Evolutionary conservation across 2,329 filamentous ascomycete species (phyloP).

Genomic region (Ambrosiella beaveri): DNA sequence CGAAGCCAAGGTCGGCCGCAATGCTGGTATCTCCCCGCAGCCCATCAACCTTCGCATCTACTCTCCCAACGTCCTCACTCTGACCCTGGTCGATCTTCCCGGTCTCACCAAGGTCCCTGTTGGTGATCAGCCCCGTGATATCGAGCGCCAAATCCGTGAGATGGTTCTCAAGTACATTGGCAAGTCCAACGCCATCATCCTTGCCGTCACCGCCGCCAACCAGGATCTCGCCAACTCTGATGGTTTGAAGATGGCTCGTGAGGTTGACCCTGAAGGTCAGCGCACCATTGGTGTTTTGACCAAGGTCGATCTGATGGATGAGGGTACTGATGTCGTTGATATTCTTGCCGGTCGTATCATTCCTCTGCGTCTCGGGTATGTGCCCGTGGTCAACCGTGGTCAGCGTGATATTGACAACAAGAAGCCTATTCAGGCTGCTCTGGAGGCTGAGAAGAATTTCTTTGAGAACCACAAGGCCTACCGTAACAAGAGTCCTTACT

Average conservation of each 20-base stretch:
- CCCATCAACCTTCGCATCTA: conserved; percentile 98
- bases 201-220: conserved; percentile 92
- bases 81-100: conserved; percentile 90
- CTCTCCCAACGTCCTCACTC: conserved; percentile 91
- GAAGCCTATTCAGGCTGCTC: conserved; percentile 75
- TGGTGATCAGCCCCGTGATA: conserved; percentile 89
- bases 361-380: conserved; percentile 81
- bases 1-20: conserved; percentile 86
- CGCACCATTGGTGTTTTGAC: conserved; percentile 95
- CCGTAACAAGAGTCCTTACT: conserved; percentile 96
- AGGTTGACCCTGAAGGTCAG: conserved; percentile 94
- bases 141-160: conserved; percentile 88
- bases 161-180: conserved; percentile 98
- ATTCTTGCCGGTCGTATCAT: conserved; percentile 97
- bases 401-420: conserved; percentile 98
- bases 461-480: conserved; percentile 99
- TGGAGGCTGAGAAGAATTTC: conserved; percentile 90
- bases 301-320: conserved; percentile 98
- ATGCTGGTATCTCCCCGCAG: conserved; percentile 87
- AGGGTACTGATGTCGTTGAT: conserved; percentile 94
- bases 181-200: conserved; percentile 94
- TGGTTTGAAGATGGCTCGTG: conserved; percentile 83
- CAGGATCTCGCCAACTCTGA: conserved; percentile 98
- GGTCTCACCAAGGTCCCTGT: conserved; percentile 94
- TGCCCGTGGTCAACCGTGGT: conserved; percentile 93